These are phyloP conservation scores for Metarhizium album DNA, from an alignment of 2,329 filamentous ascomycete genomes.

Conservation along the genomic window DNA sequence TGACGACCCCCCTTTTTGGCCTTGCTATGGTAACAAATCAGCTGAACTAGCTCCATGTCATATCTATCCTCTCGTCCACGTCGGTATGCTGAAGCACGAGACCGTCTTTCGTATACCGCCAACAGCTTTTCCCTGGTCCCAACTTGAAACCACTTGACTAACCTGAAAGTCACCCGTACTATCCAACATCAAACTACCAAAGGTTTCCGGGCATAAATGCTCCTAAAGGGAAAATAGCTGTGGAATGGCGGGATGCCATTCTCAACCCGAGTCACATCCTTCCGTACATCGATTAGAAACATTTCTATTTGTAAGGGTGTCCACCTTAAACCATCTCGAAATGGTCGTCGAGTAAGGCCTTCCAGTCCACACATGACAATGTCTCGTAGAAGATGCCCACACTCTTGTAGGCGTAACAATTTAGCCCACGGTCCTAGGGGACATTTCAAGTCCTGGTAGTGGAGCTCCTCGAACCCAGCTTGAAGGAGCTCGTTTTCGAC, in stretches of 20 bases:
- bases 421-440: conserved; percentile 39
- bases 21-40: too few relatives aligned
- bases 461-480: conserved; percentile 32
- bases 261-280: conserved; percentile 22
- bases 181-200: neutral
- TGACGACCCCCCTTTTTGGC: too few relatives aligned
- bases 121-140: neutral
- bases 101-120: neutral
- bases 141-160: neutral
- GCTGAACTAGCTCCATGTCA: too few relatives aligned
- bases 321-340: conserved; percentile 30
- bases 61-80: too few relatives aligned
- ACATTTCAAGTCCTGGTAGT: conserved; percentile 32
- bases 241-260: conserved; percentile 25
- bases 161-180: neutral
- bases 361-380: conserved; percentile 29
- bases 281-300: conserved; percentile 31
- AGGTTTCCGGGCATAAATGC: conserved; percentile 27
- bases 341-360: conserved; percentile 26
- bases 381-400: conserved; percentile 34
- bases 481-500: conserved; percentile 24
- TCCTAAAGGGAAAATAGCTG: conserved; percentile 29
- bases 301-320: conserved; percentile 31
- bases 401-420: conserved; percentile 29
- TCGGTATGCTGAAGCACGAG: too few relatives aligned